Evolutionary conservation across 305 asterid genomes (phyloP).

Genomic region (Fraxinus dipetala): DNA sequence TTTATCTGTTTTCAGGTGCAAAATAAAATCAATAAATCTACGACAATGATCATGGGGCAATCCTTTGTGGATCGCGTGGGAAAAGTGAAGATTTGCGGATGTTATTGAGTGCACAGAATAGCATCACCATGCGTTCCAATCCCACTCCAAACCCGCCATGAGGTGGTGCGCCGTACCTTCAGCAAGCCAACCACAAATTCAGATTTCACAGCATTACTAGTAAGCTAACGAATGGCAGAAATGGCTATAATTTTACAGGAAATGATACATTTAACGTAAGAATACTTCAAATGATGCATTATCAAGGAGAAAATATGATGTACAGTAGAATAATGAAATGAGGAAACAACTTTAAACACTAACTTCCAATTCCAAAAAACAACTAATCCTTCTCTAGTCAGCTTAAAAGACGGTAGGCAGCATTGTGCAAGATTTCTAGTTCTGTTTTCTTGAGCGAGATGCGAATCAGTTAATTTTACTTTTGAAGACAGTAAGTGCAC

Average conservation of each 20-base stretch:
- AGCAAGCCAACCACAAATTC: background rate
- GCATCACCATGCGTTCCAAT: constrained; percentile 90
- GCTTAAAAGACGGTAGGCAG: background rate
- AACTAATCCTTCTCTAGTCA: background rate
- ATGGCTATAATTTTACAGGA: background rate
- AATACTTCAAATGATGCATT: background rate
- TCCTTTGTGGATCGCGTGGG: constrained; percentile 76
- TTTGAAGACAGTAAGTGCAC: background rate
- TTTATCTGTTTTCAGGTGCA: background rate
- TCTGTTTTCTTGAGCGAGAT: background rate
- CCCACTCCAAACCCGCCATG: constrained; percentile 98
- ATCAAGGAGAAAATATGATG: background rate
- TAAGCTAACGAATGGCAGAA: background rate
- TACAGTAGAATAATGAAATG: background rate
- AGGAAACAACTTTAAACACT: background rate
- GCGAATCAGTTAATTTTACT: background rate
- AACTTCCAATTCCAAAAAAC: background rate
- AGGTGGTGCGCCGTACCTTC: constrained; percentile 83
- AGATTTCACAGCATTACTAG: background rate
- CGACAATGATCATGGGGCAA: background rate
- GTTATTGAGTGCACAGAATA: constrained; percentile 80
- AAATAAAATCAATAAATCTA: background rate
- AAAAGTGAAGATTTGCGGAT: constrained; percentile 78
- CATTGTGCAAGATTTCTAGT: background rate
- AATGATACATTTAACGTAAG: background rate